These are phyloP conservation scores for Coemansia sp. DNA, from an alignment of 192 early-diverging fungal genomes.

Conservation along the genomic window DNA sequence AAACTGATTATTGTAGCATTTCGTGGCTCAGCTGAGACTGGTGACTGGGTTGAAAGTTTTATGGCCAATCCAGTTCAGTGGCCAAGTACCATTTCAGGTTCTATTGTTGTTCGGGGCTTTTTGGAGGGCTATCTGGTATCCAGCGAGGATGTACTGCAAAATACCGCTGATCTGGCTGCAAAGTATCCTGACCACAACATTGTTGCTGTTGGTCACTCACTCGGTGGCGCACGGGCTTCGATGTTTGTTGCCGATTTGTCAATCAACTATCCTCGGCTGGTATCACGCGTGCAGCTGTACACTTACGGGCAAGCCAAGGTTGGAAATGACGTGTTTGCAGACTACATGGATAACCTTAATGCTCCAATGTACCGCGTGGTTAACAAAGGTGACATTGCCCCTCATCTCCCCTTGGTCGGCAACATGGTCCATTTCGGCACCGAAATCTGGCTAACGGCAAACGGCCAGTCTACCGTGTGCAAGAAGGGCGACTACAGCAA, in stretches of 20 bases:
- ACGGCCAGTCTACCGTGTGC: slow-evolving; percentile 15
- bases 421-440: slow-evolving; percentile 32
- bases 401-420: slow-evolving; percentile 18
- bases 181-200: slow-evolving; percentile 31
- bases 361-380: slow-evolving; percentile 23
- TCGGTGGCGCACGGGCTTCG: slow-evolving; percentile 39
- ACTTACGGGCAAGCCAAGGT: slow-evolving; percentile 45
- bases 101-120: slow-evolving; percentile 18
- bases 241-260: slow-evolving; percentile 38
- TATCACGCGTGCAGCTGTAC: slow-evolving; percentile 15
- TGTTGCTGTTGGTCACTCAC: slow-evolving; percentile 38
- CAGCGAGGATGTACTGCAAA: slow-evolving; percentile 6
- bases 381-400: slow-evolving; percentile 40
- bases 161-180: slow-evolving; percentile 6
- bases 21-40: slow-evolving; percentile 16
- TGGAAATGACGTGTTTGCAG: slow-evolving; percentile 35
- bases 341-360: slow-evolving; percentile 21
- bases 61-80: not conserved
- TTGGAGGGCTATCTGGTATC: slow-evolving; percentile 22
- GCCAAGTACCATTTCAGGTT: slow-evolving; percentile 8
- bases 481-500: slow-evolving; percentile 14
- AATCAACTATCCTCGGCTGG: slow-evolving; percentile 8
- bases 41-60: slow-evolving; percentile 23
- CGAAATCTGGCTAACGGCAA: slow-evolving; percentile 24
- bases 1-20: slow-evolving; percentile 25